Conservation (phyloP, 1,284 basidiomycete species). For the Melampsora abietis-canadensis region DNA sequence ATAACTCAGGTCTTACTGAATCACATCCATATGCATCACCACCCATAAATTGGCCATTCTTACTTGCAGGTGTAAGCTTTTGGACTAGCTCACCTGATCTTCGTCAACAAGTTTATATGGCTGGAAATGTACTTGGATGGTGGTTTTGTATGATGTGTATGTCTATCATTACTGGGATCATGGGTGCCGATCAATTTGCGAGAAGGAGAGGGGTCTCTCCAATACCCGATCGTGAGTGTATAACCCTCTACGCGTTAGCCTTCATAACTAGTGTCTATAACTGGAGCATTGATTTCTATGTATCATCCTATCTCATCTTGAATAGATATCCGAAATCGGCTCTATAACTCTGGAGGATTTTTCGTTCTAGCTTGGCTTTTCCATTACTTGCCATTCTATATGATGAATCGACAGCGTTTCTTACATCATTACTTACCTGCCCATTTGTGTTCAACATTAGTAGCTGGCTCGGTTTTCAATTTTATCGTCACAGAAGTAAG, state of each 20-base stretch:
- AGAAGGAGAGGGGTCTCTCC: slow-evolving; percentile 78
- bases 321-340: slow-evolving; percentile 55
- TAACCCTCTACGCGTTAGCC: neutral
- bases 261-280: neutral
- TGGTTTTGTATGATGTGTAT: slow-evolving; percentile 84
- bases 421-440: slow-evolving; percentile 93
- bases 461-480: slow-evolving; percentile 85
- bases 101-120: slow-evolving; percentile 90
- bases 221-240: slow-evolving; percentile 73
- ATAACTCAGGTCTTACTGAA: slow-evolving; percentile 91
- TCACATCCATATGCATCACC: slow-evolving; percentile 91
- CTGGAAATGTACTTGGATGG: slow-evolving; percentile 92
- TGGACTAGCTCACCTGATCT: slow-evolving; percentile 80
- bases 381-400: slow-evolving; percentile 96
- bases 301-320: slow-evolving; percentile 7
- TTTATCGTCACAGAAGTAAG: slow-evolving; percentile 74
- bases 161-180: slow-evolving; percentile 81
- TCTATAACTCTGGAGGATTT: slow-evolving; percentile 93
- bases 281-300: neutral
- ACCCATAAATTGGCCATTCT: slow-evolving; percentile 97
- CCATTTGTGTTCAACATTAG: slow-evolving; percentile 76
- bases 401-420: slow-evolving; percentile 95
- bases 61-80: slow-evolving; percentile 91
- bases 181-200: slow-evolving; percentile 82
- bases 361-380: slow-evolving; percentile 90